These are phyloP conservation scores for Diaporthe citri DNA, from an alignment of 2,329 filamentous ascomycete genomes.

Conservation along the genomic window DNA sequence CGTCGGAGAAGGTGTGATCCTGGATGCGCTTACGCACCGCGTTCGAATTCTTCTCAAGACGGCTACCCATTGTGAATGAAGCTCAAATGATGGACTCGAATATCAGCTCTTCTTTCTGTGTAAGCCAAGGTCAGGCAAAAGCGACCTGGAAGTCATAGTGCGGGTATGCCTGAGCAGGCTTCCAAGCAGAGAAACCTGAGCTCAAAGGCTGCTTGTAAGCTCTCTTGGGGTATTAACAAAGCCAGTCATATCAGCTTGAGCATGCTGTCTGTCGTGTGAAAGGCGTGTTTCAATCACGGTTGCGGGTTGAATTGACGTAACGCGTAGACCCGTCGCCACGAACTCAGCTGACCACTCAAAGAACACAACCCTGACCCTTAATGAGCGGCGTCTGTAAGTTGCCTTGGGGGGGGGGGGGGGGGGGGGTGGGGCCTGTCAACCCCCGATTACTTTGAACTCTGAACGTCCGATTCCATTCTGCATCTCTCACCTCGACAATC, in stretches of 20 bases:
- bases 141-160: conserved; percentile 30
- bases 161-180: neutral
- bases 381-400: no score
- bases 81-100: conserved; percentile 38
- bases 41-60: conserved; percentile 73
- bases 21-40: conserved; percentile 73
- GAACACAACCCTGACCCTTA: neutral
- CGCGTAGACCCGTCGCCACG: conserved; percentile 20
- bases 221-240: neutral
- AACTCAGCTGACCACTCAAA: conserved; percentile 28
- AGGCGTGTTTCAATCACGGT: neutral
- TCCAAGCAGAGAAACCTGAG: neutral
- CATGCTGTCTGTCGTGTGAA: conserved; percentile 8
- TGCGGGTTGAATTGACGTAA: conserved; percentile 4
- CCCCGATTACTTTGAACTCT: neutral
- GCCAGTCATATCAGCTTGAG: conserved; percentile 13
- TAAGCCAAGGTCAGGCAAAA: conserved; percentile 24
- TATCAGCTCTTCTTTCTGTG: conserved; percentile 9
- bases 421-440: no score
- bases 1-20: conserved; percentile 79
- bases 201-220: conserved; percentile 7
- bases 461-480: neutral
- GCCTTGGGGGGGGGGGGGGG: neutral
- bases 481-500: neutral
- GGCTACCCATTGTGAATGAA: conserved; percentile 65